Conservation (phyloP, 176 grass and related monocot species). For the Oropetium thomaeum region DNA sequence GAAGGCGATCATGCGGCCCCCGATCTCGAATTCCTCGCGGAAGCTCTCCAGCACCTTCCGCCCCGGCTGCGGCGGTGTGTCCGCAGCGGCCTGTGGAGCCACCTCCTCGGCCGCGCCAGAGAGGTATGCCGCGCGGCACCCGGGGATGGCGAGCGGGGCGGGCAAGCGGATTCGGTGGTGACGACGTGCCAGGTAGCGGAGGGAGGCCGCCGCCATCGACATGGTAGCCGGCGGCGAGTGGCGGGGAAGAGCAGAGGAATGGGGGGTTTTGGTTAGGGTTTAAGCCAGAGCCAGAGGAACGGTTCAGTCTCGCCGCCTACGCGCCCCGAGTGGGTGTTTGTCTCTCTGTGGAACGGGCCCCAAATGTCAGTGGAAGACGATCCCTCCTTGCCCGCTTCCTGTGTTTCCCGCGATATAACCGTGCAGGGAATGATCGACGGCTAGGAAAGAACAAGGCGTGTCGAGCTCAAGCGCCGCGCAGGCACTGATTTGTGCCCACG, state of each 20-base stretch:
- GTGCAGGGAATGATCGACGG: neutral
- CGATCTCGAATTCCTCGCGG: constrained; percentile 83
- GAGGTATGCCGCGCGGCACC: constrained; percentile 34
- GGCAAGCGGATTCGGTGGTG: constrained; percentile 11
- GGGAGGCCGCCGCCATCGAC: constrained; percentile 54
- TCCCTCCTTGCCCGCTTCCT: neutral
- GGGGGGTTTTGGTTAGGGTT: constrained; percentile 47
- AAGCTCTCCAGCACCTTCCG: constrained; percentile 69
- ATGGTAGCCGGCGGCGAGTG: constrained; percentile 25
- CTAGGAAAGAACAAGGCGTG: neutral
- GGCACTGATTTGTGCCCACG: neutral
- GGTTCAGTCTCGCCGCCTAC: constrained; percentile 13
- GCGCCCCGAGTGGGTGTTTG: neutral
- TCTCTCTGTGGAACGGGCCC: neutral
- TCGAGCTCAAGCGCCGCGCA: neutral
- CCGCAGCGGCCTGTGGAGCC: constrained; percentile 10
- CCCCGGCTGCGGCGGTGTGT: constrained; percentile 24
- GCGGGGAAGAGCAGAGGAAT: neutral
- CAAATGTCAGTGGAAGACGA: neutral
- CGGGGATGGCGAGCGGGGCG: neutral
- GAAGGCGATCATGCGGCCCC: constrained; percentile 67
- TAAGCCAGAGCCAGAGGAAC: constrained; percentile 35
- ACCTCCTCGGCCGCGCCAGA: constrained; percentile 32
- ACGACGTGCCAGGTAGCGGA: constrained; percentile 43
- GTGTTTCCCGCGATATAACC: neutral